Percentiles rank a stretch among this genome's conserved stretches.
These are phyloP conservation scores for Pugionium dolabratum DNA, from an alignment of 345 rosid genomes.

Conservation along the genomic window DNA sequence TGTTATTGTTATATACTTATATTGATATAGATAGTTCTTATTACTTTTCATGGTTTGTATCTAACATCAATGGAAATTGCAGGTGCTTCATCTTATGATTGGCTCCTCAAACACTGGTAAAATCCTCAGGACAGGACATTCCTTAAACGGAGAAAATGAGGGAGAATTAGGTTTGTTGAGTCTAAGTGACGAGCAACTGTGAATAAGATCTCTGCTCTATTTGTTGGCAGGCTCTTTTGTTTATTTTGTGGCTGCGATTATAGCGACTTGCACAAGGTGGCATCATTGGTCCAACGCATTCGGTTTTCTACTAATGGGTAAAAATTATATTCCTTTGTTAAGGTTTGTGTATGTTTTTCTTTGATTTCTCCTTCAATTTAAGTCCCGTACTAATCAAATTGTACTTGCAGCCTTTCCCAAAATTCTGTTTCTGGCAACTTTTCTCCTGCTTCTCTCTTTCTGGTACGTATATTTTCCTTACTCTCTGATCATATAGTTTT, in stretches of 20 bases:
- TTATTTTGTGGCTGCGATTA: slow-evolving; percentile 38
- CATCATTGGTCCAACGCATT: slow-evolving; percentile 43
- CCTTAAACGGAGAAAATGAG: background rate
- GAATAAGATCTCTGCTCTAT: slow-evolving; percentile 14
- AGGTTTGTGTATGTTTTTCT: background rate
- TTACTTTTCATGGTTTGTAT: slow-evolving; percentile 19
- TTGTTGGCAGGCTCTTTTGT: slow-evolving; percentile 36
- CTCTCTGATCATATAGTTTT: background rate
- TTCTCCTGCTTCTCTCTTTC: slow-evolving; percentile 64
- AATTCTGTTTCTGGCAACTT: slow-evolving; percentile 58
- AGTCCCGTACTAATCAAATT: slow-evolving; percentile 6
- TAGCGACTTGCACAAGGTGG: slow-evolving; percentile 46
- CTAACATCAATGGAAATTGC: slow-evolving; percentile 22
- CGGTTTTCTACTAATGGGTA: slow-evolving; percentile 44
- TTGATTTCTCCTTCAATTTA: slow-evolving; percentile 1
- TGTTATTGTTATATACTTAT: background rate
- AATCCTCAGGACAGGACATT: background rate
- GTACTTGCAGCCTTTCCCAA: slow-evolving; percentile 58
- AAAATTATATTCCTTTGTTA: background rate
- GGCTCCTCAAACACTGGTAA: slow-evolving; percentile 43
- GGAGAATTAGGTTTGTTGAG: slow-evolving; percentile 2
- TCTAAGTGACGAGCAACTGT: background rate
- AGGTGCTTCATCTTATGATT: slow-evolving; percentile 46
- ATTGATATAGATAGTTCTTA: background rate
- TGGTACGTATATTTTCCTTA: slow-evolving; percentile 46